Evolutionary conservation across 192 early-diverging fungal species (phyloP), one percentile per base, ranked within the genome.

Genomic region (Coemansia pectinata): DNA sequence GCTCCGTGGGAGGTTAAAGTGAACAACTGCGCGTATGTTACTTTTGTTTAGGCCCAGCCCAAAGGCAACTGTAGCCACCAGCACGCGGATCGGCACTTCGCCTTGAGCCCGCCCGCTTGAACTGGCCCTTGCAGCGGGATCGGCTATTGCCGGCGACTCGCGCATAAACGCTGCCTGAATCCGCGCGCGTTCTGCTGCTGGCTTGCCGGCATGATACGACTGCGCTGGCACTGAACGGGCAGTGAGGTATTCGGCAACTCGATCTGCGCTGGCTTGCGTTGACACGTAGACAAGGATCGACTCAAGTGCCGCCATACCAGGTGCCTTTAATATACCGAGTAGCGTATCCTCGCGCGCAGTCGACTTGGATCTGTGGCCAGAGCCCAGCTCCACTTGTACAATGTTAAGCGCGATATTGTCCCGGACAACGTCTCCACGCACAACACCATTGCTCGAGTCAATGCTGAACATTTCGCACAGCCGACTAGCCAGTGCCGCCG

Each of bases 201-300:
- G 72, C 71, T 90, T 90, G 21, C 89, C 90, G 1, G 91, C 90
- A 74, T 95, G 94, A 55, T 95, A 95, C 61, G 85, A 80, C 53
- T 92, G 91, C 0, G 92, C 92, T 19, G 83, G 81, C 5, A 93
- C 85, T 47, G 86, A 85, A 1, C 89, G 80, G 21, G 86, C 85
- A 5, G 89, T 85, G 36, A 94, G 74, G 66, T 88, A 90, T 41
- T 86, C 85, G 4, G 92, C 90, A 9, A 94, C 38, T 1, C 79
- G 77, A 61, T 94, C 91, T 0, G 91, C 91, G 39, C 87, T 89
- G 60, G 76, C 70, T 73, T 93, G 86, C 4, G 83, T 86, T 53
- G 80, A 67, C 5, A 87, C 85, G 47, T 94, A 94, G 36, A 94
- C 85, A 69, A 94, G 86, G 38, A 93, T 85, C 8, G 90, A 85